Conservation (phyloP, 2,329 filamentous ascomycete genomes). For the Byssoonygena ceratinophila region DNA sequence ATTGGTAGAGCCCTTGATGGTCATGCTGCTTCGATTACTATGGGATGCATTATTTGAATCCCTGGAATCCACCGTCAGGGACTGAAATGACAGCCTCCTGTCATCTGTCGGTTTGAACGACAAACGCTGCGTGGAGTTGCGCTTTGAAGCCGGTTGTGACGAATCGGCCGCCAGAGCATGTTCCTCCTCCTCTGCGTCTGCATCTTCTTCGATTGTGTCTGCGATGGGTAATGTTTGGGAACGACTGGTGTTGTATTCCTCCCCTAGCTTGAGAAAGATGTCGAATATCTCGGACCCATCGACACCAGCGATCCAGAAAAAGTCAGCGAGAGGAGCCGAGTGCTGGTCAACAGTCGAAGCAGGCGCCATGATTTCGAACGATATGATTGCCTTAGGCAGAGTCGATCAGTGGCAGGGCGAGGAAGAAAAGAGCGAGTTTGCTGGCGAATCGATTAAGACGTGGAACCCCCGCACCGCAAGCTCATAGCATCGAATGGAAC, state of each 20-base stretch:
- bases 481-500: conserved; percentile 13
- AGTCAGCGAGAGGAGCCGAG: conserved; percentile 51
- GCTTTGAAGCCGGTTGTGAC: conserved; percentile 35
- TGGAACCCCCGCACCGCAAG: conserved; percentile 12
- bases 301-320: conserved; percentile 52
- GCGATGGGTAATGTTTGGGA: conserved; percentile 34
- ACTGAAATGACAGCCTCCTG: conserved; percentile 6
- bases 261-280: conserved; percentile 33
- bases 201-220: conserved; percentile 53
- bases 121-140: conserved; percentile 30
- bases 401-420: too few species aligned
- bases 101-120: conserved; percentile 6
- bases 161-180: conserved; percentile 21
- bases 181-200: conserved; percentile 44
- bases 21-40: conserved; percentile 56
- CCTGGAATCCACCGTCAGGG: conserved; percentile 1
- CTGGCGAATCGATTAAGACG: conserved; percentile 1
- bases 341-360: conserved; percentile 31
- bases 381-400: background rate
- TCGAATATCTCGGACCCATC: conserved; percentile 39
- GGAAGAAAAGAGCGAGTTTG: background rate
- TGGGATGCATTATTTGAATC: conserved; percentile 35
- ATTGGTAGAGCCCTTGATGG: conserved; percentile 42
- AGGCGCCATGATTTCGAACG: conserved; percentile 24
- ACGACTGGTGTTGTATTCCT: conserved; percentile 30